Percentiles rank a stretch among this genome's conserved stretches.
These are phyloP conservation scores for Mortierella sp. DNA, from an alignment of 371 early-diverging fungal genomes.

Conservation along the genomic window DNA sequence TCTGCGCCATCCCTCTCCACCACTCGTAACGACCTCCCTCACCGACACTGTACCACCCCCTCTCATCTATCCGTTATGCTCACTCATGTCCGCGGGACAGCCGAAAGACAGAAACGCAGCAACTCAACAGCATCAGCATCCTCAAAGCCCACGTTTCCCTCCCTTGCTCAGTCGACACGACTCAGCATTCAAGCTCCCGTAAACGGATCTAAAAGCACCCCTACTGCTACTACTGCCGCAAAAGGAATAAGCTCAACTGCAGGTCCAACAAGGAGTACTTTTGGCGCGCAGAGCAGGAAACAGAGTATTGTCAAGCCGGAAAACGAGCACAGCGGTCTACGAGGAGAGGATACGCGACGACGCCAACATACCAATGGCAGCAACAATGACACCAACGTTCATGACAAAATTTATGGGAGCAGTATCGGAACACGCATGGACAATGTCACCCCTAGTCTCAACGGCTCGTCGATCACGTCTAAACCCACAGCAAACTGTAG, in stretches of 20 bases:
- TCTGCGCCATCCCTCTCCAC: not conserved
- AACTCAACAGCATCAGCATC: constrained; percentile 8
- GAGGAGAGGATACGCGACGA: not conserved
- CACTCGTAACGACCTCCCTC: not conserved
- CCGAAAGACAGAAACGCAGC: constrained; percentile 14
- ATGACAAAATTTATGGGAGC: constrained; percentile 6
- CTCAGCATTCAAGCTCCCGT: constrained; percentile 6
- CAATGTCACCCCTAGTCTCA: not conserved
- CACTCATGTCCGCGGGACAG: constrained; percentile 19
- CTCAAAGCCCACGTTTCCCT: constrained; percentile 2
- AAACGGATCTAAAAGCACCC: constrained; percentile 6
- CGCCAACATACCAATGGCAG: constrained; percentile 5
- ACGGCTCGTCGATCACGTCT: constrained; percentile 5
- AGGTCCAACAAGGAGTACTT: not conserved
- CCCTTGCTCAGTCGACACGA: constrained; percentile 14
- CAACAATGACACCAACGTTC: constrained; percentile 1
- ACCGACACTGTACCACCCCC: not conserved
- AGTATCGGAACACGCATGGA: too few relatives aligned
- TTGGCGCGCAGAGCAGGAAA: constrained; percentile 6
- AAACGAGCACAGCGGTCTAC: not conserved
- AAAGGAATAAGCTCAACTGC: constrained; percentile 5
- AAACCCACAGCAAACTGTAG: constrained; percentile 5
- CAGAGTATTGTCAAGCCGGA: constrained; percentile 11
- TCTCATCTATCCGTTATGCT: constrained; percentile 7
- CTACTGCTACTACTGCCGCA: not conserved